Evolutionary conservation across 2,329 filamentous ascomycete genomes (phyloP).

Genomic region (Neofusicoccum laricinum): DNA sequence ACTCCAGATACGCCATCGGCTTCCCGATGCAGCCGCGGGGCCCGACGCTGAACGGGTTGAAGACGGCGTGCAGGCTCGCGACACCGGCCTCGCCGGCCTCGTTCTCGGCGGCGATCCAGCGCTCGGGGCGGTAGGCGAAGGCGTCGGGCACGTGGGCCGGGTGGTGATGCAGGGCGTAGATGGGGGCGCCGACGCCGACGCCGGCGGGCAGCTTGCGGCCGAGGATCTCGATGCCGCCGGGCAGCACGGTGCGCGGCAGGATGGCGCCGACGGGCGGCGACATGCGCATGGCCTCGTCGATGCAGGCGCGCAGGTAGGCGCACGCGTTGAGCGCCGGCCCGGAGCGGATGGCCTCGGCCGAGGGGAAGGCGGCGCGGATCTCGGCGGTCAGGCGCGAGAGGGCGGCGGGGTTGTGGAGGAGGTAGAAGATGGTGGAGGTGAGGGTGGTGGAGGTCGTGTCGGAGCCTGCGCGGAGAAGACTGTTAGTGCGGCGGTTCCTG

Average conservation of each 20-base stretch:
- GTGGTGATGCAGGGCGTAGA: constrained; percentile 42
- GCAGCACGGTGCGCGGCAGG: constrained; percentile 33
- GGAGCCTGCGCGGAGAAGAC: constrained; percentile 26
- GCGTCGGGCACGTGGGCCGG: constrained; percentile 36
- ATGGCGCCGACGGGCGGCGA: constrained; percentile 38
- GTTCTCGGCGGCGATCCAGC: not conserved
- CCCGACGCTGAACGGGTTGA: constrained; percentile 71
- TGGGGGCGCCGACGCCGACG: constrained; percentile 38
- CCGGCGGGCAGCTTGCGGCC: constrained; percentile 32
- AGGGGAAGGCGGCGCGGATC: constrained; percentile 32
- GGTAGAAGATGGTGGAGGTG: constrained; percentile 44
- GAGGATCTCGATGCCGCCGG: constrained; percentile 30
- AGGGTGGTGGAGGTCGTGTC: constrained; percentile 46
- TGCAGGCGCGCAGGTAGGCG: constrained; percentile 36
- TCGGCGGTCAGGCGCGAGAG: constrained; percentile 34
- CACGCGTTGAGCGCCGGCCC: constrained; percentile 34
- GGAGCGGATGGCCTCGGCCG: constrained; percentile 38
- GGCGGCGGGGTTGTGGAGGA: constrained; percentile 38
- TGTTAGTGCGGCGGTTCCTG: not conserved
- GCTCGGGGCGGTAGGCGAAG: constrained; percentile 33
- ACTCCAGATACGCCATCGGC: constrained; percentile 64
- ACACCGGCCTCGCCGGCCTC: not conserved
- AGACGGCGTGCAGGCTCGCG: constrained; percentile 32
- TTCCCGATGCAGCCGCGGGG: constrained; percentile 72
- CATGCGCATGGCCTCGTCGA: constrained; percentile 42